Evolutionary conservation across 441 rosid genomes (phyloP).

Genomic region (Arabidopsis lyrata): DNA sequence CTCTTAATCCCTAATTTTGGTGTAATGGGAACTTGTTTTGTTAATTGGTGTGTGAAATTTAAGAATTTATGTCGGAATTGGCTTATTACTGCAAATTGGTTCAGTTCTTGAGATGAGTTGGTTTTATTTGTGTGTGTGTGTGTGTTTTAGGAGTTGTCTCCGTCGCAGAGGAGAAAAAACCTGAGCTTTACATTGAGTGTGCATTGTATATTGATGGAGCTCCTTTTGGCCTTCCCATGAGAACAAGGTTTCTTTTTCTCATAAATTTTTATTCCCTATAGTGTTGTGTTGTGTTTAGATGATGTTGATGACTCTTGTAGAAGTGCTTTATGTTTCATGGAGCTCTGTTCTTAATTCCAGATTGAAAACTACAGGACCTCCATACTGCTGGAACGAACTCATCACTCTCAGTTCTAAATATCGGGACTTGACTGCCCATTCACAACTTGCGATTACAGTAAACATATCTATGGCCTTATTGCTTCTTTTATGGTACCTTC

Average conservation of each 20-base stretch:
- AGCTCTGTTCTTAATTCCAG: slow-evolving; percentile 51
- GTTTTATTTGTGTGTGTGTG: neutral
- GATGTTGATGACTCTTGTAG: slow-evolving; percentile 8
- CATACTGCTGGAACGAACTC: slow-evolving; percentile 86
- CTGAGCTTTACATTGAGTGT: slow-evolving; percentile 88
- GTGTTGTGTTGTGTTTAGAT: neutral
- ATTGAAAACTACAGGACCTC: slow-evolving; percentile 81
- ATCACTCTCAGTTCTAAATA: slow-evolving; percentile 84
- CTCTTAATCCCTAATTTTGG: neutral
- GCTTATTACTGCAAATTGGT: neutral
- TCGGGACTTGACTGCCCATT: slow-evolving; percentile 85
- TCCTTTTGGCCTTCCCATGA: slow-evolving; percentile 89
- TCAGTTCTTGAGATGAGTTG: slow-evolving; percentile 15
- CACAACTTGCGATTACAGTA: slow-evolving; percentile 93
- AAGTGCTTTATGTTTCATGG: neutral
- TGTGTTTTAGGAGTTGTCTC: slow-evolving; percentile 53
- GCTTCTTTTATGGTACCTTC: slow-evolving; percentile 26
- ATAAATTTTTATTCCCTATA: neutral
- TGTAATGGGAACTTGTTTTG: too few relatives aligned
- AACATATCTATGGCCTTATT: slow-evolving; percentile 28
- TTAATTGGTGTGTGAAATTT: neutral
- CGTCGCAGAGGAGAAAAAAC: slow-evolving; percentile 60
- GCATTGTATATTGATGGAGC: slow-evolving; percentile 91
- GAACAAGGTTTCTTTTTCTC: slow-evolving; percentile 66
- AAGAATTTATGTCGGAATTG: neutral